These are phyloP conservation scores for Phytophthora cajani DNA, from an alignment of 352 stramenopile species.

Conservation along the genomic window DNA sequence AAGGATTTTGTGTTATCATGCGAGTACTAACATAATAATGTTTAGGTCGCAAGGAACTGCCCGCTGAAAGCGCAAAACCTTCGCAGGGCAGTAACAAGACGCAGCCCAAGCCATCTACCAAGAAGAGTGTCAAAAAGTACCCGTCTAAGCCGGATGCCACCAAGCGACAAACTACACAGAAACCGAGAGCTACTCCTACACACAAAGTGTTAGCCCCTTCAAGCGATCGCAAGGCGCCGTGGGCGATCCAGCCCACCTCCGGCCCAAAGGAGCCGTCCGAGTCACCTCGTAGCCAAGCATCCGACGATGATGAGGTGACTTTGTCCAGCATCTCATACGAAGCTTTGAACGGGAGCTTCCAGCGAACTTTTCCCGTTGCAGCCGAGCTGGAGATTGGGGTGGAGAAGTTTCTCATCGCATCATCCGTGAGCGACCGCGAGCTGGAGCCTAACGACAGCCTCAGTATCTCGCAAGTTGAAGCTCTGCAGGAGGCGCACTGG, in stretches of 20 bases:
- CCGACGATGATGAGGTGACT: constrained; percentile 18
- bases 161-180: constrained; percentile 5
- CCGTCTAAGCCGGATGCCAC: constrained; percentile 1
- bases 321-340: constrained; percentile 48
- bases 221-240: constrained; percentile 2
- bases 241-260: constrained; percentile 14
- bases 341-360: constrained; percentile 59
- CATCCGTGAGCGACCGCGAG: constrained; percentile 50
- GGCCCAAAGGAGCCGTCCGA: not conserved
- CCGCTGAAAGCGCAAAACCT: constrained; percentile 12
- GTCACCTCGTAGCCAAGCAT: constrained; percentile 26
- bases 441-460: constrained; percentile 57
- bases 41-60: constrained; percentile 33
- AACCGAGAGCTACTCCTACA: not conserved
- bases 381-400: constrained; percentile 77
- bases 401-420: constrained; percentile 77
- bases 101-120: constrained; percentile 3
- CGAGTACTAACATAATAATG: constrained; percentile 7
- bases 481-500: constrained; percentile 83
- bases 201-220: constrained; percentile 3
- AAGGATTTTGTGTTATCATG: not conserved
- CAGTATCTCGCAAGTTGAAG: constrained; percentile 87
- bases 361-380: constrained; percentile 73
- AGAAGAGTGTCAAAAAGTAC: constrained; percentile 13
- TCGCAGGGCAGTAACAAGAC: constrained; percentile 2